These are phyloP conservation scores for Pouteria campechiana DNA, from an alignment of 179 eudicot species.

Conservation along the genomic window DNA sequence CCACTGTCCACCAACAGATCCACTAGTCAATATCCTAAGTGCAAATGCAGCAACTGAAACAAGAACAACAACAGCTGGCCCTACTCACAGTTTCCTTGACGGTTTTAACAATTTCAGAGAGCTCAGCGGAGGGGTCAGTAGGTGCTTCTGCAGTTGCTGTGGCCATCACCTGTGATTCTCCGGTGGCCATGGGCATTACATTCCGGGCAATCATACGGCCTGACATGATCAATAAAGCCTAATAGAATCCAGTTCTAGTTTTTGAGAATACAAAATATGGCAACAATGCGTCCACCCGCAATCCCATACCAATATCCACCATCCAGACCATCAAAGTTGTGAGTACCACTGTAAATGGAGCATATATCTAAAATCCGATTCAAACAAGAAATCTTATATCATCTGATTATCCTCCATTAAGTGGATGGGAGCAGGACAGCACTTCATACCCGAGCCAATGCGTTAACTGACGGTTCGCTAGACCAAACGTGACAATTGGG, in stretches of 20 bases:
- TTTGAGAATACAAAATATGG: too few relatives aligned
- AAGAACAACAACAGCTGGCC: not conserved
- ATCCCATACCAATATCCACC: not conserved
- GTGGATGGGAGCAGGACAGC: too few relatives aligned
- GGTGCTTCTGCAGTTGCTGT: constrained; percentile 5
- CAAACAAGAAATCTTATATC: too few relatives aligned
- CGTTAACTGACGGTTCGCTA: too few relatives aligned
- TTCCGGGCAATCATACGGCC: constrained; percentile 69
- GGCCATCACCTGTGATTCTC: constrained; percentile 54
- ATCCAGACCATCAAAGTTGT: not conserved
- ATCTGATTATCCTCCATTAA: too few relatives aligned
- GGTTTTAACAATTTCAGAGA: constrained; percentile 47
- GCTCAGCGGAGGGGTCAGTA: constrained; percentile 13
- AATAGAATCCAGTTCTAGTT: not conserved
- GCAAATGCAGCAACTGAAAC: not conserved
- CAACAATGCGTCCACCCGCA: too few relatives aligned
- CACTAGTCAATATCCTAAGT: not conserved
- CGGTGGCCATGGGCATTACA: constrained; percentile 78
- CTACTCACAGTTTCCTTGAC: constrained; percentile 57
- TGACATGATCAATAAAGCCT: constrained; percentile 7
- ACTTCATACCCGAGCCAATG: too few relatives aligned
- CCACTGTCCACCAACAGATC: constrained; percentile 67
- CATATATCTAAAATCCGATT: too few relatives aligned
- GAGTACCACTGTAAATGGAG: not conserved
- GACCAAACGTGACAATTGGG: too few relatives aligned